These are phyloP conservation scores for Fusarium pseudograminearum DNA, from an alignment of 2,329 filamentous ascomycete species.

Conservation along the genomic window DNA sequence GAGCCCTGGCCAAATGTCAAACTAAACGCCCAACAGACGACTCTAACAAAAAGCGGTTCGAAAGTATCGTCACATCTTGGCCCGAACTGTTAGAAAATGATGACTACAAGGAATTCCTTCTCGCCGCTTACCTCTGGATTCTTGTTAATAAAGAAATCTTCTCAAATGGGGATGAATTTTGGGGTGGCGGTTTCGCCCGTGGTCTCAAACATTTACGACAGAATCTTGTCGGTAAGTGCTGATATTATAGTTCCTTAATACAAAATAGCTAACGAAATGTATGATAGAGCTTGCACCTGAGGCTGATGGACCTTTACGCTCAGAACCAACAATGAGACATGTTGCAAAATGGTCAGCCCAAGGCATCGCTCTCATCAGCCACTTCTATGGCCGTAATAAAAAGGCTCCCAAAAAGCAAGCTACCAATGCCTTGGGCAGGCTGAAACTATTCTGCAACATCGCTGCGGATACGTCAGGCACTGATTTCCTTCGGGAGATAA, in stretches of 20 bases:
- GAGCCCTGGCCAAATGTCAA: neutral
- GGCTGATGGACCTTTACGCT: neutral
- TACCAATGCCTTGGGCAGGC: accelerated
- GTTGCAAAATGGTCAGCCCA: slow-evolving; percentile 6
- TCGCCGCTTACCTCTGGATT: neutral
- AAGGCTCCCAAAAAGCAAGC: neutral
- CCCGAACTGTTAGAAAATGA: neutral
- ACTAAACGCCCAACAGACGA: neutral
- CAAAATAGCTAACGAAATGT: neutral
- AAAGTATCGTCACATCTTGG: neutral
- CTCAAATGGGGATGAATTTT: neutral
- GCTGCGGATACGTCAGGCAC: too few species aligned
- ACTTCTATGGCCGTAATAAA: neutral
- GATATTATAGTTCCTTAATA: accelerated
- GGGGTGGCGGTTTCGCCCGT: neutral
- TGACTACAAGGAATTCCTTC: neutral
- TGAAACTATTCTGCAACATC: neutral
- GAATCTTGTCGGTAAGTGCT: neutral
- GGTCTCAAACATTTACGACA: neutral
- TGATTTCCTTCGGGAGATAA: neutral
- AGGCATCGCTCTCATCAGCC: neutral
- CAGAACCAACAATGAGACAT: neutral
- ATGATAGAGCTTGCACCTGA: neutral
- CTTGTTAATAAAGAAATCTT: neutral
- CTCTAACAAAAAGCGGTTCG: accelerated